phyloP scores from a whole-genome alignment of 345 rosid genomes.

The Populus simonii region DNA sequence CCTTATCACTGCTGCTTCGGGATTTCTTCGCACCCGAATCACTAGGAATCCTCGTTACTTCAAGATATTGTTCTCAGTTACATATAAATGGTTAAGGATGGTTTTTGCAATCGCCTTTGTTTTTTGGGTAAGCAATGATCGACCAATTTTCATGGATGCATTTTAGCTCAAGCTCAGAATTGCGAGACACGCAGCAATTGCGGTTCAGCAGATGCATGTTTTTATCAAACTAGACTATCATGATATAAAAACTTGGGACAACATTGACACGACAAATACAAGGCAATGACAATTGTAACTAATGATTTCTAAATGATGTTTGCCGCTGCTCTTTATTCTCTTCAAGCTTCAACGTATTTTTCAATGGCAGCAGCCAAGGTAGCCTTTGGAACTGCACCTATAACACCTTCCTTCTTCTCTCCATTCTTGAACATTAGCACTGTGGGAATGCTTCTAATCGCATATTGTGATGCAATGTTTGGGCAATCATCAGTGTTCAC shows the following conservation, averaged over 20 bases:
- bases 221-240: neutral
- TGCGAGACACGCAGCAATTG: neutral
- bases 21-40: neutral
- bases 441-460: conserved; percentile 62
- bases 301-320: neutral
- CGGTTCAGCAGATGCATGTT: neutral
- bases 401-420: conserved; percentile 56
- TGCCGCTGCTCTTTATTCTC: neutral
- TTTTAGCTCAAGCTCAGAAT: neutral
- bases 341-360: neutral
- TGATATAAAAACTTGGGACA: neutral
- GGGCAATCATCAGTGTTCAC: conserved; percentile 63
- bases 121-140: neutral
- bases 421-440: conserved; percentile 56
- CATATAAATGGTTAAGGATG: neutral
- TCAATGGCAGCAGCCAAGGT: conserved; percentile 26
- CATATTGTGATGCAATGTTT: conserved; percentile 44
- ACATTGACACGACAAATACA: neutral
- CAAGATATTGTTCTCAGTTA: neutral
- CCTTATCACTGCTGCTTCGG: neutral
- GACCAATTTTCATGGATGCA: neutral
- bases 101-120: neutral
- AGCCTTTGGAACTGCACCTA: conserved; percentile 59
- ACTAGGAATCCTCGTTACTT: neutral
- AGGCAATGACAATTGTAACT: neutral